Percentiles rank a stretch among this genome's conserved stretches.
Conservation (phyloP, 306 rosid species). For the Benincasa hispida region DNA sequence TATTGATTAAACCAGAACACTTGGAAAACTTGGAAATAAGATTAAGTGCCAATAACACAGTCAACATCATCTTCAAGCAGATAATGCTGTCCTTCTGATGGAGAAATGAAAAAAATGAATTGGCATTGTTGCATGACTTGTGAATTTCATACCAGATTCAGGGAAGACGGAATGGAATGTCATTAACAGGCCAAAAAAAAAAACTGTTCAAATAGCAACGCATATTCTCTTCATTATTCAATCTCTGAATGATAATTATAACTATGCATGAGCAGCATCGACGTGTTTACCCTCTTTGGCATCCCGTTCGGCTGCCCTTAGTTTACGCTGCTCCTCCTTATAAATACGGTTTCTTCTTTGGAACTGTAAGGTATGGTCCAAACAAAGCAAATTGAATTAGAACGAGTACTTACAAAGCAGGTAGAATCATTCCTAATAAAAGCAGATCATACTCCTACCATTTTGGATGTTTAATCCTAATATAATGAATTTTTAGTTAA, state of each 20-base stretch:
- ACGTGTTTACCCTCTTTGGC: slow-evolving; percentile 40
- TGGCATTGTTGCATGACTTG: slow-evolving; percentile 39
- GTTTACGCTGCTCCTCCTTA: slow-evolving; percentile 92
- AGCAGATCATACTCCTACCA: background rate
- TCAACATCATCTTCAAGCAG: slow-evolving; percentile 6
- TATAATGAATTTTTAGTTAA: background rate
- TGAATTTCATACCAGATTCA: slow-evolving; percentile 16
- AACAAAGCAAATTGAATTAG: background rate
- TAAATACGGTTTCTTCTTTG: slow-evolving; percentile 85
- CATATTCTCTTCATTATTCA: slow-evolving; percentile 27
- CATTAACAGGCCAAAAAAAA: slow-evolving; percentile 18
- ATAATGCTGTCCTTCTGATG: background rate
- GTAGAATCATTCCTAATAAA: background rate
- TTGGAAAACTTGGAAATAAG: background rate
- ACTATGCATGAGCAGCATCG: slow-evolving; percentile 40
- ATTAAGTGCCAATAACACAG: background rate
- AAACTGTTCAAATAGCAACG: slow-evolving; percentile 16
- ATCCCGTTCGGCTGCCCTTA: slow-evolving; percentile 66
- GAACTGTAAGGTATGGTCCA: slow-evolving; percentile 28
- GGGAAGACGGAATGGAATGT: slow-evolving; percentile 19
- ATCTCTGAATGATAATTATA: slow-evolving; percentile 18
- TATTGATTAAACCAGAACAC: background rate
- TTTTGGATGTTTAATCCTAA: background rate
- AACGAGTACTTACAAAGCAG: background rate
- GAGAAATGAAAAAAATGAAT: slow-evolving; percentile 6